phyloP scores from a whole-genome alignment of 2,329 filamentous ascomycete species.

The Thelonectria olida region DNA sequence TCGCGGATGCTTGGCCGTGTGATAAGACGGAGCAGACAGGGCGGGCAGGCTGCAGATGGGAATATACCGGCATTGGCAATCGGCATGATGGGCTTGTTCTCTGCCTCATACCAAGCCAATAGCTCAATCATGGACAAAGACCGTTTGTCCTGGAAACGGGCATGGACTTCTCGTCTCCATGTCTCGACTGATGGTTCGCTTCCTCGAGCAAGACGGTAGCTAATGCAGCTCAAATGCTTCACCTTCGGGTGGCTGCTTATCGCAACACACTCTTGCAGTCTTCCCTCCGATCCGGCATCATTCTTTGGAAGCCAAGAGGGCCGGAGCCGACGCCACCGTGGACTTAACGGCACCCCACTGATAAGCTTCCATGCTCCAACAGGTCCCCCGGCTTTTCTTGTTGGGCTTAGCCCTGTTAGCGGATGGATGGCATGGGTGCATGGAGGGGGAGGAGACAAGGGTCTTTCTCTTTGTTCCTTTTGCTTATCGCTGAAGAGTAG shows the following conservation, averaged over 20 bases:
- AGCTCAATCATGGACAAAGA: background rate
- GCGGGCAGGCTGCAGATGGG: background rate
- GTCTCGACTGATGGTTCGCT: background rate
- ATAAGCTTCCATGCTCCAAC: conserved; percentile 35
- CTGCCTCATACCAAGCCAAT: too few relatives aligned
- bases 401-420: conserved; percentile 32
- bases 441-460: background rate
- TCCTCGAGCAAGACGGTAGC: background rate
- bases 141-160: background rate
- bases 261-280: conserved; percentile 18
- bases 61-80: background rate
- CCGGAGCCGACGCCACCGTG: conserved; percentile 30
- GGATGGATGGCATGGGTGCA: background rate
- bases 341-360: conserved; percentile 33
- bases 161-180: background rate
- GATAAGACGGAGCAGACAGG: conserved; percentile 4
- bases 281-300: conserved; percentile 25
- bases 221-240: background rate
- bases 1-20: background rate
- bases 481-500: conserved; percentile 1
- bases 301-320: conserved; percentile 17
- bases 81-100: too few relatives aligned
- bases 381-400: conserved; percentile 25
- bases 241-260: conserved; percentile 15
- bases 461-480: conserved; percentile 3